These are phyloP conservation scores for Tetraselmis striata DNA, from an alignment of 139 green algal species.

Conservation along the genomic window DNA sequence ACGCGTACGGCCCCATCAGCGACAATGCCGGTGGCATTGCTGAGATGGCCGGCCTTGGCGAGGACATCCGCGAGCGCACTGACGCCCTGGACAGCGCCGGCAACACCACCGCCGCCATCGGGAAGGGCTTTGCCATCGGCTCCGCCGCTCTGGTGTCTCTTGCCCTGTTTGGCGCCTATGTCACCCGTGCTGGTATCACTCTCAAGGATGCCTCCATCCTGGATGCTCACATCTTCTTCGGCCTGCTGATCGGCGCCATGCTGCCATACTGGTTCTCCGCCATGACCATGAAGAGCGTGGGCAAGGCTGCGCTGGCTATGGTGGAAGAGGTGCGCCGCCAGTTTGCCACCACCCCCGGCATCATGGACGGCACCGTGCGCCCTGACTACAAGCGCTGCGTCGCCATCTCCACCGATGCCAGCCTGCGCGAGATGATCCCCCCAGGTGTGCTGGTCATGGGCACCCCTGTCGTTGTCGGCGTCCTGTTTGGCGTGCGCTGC, in stretches of 20 bases:
- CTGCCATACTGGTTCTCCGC: slow-evolving; percentile 96
- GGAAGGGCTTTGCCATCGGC: slow-evolving; percentile 97
- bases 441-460: slow-evolving; percentile 89
- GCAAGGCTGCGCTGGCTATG: slow-evolving; percentile 84
- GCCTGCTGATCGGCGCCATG: slow-evolving; percentile 92
- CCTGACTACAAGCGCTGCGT: slow-evolving; percentile 87
- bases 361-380: slow-evolving; percentile 88
- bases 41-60: slow-evolving; percentile 96
- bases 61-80: slow-evolving; percentile 94
- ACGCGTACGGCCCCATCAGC: slow-evolving; percentile 94
- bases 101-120: slow-evolving; percentile 98
- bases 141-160: slow-evolving; percentile 95
- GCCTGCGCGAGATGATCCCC: slow-evolving; percentile 88
- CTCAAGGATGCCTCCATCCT: slow-evolving; percentile 82
- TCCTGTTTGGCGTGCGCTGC: slow-evolving; percentile 60
- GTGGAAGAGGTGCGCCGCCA: slow-evolving; percentile 84
- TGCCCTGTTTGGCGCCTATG: slow-evolving; percentile 93
- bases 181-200: slow-evolving; percentile 78
- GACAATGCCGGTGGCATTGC: slow-evolving; percentile 96
- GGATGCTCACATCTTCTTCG: slow-evolving; percentile 81
- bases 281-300: slow-evolving; percentile 98
- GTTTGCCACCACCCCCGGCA: slow-evolving; percentile 86
- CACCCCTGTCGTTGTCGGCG: slow-evolving; percentile 76
- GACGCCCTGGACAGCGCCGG: slow-evolving; percentile 93
- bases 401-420: slow-evolving; percentile 86